Percentiles rank a stretch among this genome's conserved stretches.
phyloP scores from a whole-genome alignment of 257 asterid species.

The Voacanga thouarsii region DNA sequence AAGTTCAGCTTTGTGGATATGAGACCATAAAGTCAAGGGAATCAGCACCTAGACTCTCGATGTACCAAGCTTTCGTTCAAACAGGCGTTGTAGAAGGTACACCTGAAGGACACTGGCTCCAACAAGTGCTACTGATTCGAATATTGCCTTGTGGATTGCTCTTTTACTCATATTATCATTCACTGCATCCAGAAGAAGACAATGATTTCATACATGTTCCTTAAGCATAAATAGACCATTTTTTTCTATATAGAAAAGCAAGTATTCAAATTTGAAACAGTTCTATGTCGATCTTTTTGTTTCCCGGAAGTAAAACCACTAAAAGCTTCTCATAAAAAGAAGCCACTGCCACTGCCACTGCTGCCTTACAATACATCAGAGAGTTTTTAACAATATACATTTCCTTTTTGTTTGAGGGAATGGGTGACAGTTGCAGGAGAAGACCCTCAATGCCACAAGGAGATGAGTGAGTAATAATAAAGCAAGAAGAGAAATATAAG shows the following conservation, averaged over 20 bases:
- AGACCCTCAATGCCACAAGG: not conserved
- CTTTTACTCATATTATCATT: constrained; percentile 67
- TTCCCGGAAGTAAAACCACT: not conserved
- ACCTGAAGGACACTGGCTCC: constrained; percentile 66
- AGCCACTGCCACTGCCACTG: too few relatives aligned
- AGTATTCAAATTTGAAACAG: not conserved
- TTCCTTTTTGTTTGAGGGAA: not conserved
- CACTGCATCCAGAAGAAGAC: constrained; percentile 32
- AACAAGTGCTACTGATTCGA: constrained; percentile 59
- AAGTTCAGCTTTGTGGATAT: not conserved
- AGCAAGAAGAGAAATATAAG: too few relatives aligned
- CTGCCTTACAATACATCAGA: not conserved
- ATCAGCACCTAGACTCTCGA: constrained; percentile 57
- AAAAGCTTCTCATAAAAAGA: not conserved
- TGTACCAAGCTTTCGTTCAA: constrained; percentile 68
- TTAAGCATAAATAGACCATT: not conserved
- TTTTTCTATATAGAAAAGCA: not conserved
- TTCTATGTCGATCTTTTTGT: not conserved
- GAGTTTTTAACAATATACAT: not conserved
- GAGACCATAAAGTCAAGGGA: not conserved
- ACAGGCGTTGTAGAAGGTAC: constrained; percentile 58
- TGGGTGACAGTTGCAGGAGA: not conserved
- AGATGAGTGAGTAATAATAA: not conserved
- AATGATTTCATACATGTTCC: not conserved
- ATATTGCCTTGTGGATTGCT: constrained; percentile 59